A percentile compares a stretch with the other conserved stretches of the same genome.
phyloP scores from a whole-genome alignment of 768 basidiomycete species.

The Psilocybe cyanescens region DNA sequence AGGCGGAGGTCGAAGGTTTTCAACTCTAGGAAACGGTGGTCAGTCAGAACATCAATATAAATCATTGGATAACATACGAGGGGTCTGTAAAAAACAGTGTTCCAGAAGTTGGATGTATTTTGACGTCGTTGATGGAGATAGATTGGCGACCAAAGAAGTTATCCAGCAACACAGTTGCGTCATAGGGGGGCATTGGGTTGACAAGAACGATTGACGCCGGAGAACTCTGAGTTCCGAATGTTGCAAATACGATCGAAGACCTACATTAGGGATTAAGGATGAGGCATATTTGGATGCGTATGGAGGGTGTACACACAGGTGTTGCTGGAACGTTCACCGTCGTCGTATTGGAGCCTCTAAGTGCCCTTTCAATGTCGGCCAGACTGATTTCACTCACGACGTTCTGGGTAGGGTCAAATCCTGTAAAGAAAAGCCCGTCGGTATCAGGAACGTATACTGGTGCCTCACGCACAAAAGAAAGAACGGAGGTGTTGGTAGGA shows the following conservation, averaged over 20 bases:
- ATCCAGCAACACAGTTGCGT: background rate
- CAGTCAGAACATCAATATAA: background rate
- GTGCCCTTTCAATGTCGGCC: no score
- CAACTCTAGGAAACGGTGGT: conserved; percentile 46
- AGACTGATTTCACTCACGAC: no score
- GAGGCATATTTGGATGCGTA: background rate
- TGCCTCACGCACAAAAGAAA: background rate
- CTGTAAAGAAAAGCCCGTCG: background rate
- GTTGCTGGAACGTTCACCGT: no score
- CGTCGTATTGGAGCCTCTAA: no score
- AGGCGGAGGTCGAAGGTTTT: conserved; percentile 67
- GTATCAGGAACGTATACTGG: background rate
- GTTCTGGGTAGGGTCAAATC: background rate
- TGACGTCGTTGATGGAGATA: background rate
- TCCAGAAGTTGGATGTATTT: background rate
- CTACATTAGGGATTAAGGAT: no score
- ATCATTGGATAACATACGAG: background rate
- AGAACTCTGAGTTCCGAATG: background rate
- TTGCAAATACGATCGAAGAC: background rate
- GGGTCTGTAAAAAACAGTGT: conserved; percentile 1
- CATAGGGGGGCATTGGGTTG: background rate
- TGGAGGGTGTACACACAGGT: background rate
- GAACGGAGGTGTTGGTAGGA: background rate
- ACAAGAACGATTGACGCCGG: background rate
- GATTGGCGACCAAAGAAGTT: no score